These are phyloP conservation scores for Paramecium pentaurelia DNA, from an alignment of 73 alveolate species.

Conservation along the genomic window DNA sequence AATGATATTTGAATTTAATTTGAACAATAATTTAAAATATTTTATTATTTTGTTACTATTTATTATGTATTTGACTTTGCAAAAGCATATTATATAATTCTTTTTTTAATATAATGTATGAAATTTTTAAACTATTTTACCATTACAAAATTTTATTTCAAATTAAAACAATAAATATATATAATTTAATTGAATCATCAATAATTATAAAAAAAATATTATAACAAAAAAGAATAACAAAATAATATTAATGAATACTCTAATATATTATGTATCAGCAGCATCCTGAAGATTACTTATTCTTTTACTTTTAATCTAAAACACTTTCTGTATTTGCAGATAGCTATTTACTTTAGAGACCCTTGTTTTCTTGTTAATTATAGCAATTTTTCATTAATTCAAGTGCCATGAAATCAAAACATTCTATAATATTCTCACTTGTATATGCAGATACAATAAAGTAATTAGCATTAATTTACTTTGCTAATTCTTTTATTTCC, in stretches of 20 bases:
- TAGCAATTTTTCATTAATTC: not conserved
- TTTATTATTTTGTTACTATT: too few relatives aligned
- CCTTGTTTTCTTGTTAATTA: not conserved
- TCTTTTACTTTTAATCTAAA: not conserved
- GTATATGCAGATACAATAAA: conserved; percentile 16
- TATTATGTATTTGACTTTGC: too few relatives aligned
- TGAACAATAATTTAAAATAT: too few relatives aligned
- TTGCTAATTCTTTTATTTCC: not conserved
- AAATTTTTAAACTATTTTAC: too few relatives aligned
- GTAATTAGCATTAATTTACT: not conserved
- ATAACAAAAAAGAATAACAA: not conserved
- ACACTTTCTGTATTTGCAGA: not conserved
- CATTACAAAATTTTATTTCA: too few relatives aligned
- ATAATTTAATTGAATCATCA: not conserved
- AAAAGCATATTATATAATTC: too few relatives aligned
- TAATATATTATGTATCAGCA: not conserved
- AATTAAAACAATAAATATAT: too few relatives aligned
- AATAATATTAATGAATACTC: not conserved
- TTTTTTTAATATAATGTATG: too few relatives aligned
- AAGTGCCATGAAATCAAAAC: conserved; percentile 5
- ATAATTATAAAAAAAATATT: not conserved
- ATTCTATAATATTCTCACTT: not conserved
- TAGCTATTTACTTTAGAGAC: not conserved
- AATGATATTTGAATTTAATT: too few relatives aligned
- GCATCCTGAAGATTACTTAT: not conserved